Percentiles rank a stretch among this genome's conserved stretches.
These are phyloP conservation scores for Paulownia fortunei DNA, from an alignment of 257 asterid species.

Conservation along the genomic window DNA sequence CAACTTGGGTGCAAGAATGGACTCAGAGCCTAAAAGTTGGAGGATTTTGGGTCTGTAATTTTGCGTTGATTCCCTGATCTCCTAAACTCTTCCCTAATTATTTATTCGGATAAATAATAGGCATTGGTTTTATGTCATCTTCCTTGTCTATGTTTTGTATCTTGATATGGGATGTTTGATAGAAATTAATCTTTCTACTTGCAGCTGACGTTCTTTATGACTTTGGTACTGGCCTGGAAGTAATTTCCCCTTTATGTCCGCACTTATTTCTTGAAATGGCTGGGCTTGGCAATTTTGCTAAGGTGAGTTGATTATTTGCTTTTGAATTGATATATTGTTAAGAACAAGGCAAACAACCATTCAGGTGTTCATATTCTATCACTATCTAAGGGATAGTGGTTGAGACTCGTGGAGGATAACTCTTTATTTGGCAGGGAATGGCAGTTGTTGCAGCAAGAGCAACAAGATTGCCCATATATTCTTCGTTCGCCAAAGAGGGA, in stretches of 20 bases:
- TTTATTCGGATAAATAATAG: neutral
- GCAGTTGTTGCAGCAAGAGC: conserved; percentile 99
- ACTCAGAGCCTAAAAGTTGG: conserved; percentile 97
- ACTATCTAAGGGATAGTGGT: conserved; percentile 3
- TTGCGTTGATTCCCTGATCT: conserved; percentile 5
- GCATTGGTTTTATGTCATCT: conserved; percentile 7
- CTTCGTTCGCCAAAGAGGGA: conserved; percentile 98
- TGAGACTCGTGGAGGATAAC: conserved; percentile 23
- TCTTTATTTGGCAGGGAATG: conserved; percentile 74
- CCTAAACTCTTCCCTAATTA: conserved; percentile 11
- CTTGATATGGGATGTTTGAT: conserved; percentile 26
- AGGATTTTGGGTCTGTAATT: conserved; percentile 76
- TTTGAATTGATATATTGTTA: neutral
- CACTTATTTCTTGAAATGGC: conserved; percentile 98
- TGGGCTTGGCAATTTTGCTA: conserved; percentile 97
- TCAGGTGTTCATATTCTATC: conserved; percentile 12
- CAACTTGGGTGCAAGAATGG: conserved; percentile 98
- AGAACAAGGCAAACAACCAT: neutral
- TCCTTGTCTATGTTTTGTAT: conserved; percentile 15
- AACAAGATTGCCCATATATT: conserved; percentile 92
- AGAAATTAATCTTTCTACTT: conserved; percentile 33
- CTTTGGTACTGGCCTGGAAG: conserved; percentile 92
- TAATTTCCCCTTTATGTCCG: conserved; percentile 94
- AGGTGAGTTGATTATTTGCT: conserved; percentile 53
- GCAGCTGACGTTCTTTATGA: conserved; percentile 98